Conservation (phyloP, 1,284 basidiomycete genomes). For the Calocybe gambosa region DNA sequence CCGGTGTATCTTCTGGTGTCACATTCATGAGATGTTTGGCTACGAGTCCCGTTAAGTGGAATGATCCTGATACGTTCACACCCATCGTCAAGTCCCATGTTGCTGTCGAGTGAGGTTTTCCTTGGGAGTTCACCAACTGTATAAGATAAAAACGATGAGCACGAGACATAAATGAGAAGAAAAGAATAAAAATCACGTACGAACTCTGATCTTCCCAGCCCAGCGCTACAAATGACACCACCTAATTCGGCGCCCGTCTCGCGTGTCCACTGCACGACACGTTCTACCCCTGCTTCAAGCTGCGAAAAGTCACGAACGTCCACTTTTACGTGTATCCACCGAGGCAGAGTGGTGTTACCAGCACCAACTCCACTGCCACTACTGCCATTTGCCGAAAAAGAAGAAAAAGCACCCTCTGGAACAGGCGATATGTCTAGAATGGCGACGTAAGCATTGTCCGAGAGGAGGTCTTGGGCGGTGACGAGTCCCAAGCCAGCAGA, state of each 20-base stretch:
- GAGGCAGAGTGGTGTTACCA: slow-evolving; percentile 1
- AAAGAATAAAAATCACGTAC: slow-evolving; percentile 7
- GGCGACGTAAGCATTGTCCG: slow-evolving; percentile 36
- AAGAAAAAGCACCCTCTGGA: slow-evolving; percentile 29
- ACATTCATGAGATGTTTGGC: slow-evolving; percentile 42
- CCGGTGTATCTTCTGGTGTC: slow-evolving; percentile 36
- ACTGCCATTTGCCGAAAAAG: slow-evolving; percentile 5
- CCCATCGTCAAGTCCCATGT: slow-evolving; percentile 45
- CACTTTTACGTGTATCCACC: slow-evolving; percentile 37
- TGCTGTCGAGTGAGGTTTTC: slow-evolving; percentile 40
- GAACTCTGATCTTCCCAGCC: slow-evolving; percentile 28
- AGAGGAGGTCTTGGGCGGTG: slow-evolving; percentile 39
- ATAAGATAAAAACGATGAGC: slow-evolving; percentile 8
- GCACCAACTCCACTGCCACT: too few species aligned
- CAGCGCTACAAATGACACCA: slow-evolving; percentile 53
- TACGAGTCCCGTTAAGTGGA: slow-evolving; percentile 48
- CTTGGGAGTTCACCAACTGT: slow-evolving; percentile 41
- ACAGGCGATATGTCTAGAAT: slow-evolving; percentile 45
- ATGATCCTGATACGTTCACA: slow-evolving; percentile 49
- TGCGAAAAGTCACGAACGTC: slow-evolving; percentile 37
- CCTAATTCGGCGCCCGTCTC: slow-evolving; percentile 32
- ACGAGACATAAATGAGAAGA: background rate
- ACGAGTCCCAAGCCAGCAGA: slow-evolving; percentile 51
- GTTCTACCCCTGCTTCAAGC: slow-evolving; percentile 35
- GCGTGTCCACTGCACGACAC: slow-evolving; percentile 36